Base-by-base conservation (phyloP, 1,284 basidiomycete species). In the Coriolopsis trogii region DNA sequence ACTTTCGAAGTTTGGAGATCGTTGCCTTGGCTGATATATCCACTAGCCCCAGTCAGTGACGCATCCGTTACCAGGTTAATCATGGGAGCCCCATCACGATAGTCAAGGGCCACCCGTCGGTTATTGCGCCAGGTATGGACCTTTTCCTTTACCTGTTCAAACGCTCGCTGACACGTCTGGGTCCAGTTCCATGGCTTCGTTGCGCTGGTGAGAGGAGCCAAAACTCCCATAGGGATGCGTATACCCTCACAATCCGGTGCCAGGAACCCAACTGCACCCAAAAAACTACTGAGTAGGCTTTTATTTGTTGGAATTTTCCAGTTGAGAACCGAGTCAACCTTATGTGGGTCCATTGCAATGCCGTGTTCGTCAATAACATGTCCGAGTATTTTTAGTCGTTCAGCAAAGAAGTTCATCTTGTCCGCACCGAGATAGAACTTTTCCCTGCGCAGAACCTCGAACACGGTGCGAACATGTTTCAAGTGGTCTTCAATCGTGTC, bases 341-440 rank as follows among this genome's bases (percentile, higher is more conserved):
- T 55, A 29, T 51, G 31, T 0, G 53, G 43, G 29, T 55, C 53
- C 48, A 51, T 49, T 5, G 21, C 18, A 16, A 53, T 53, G 6
- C 51, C 51, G 3, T 44, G 13, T 2, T 59, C 58, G 7, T 65
- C 61, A n/a, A 73, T 51, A 12, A 69, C 45, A 40, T 65, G 66
- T 0, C 71, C 71, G 0, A 71, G 55, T 4, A 72, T 57, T n/a
- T 63, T 64, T 13, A 69, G 33, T n/a, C 54, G 25, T 0, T 16
- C 6, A 0, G 48, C 54, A 18, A 70, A 60, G 29, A 70, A 64
- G 4, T 68, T 47, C 31, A 68, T 56, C 46, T 72, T 73, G 2
- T 58, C 48, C 5, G 56, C 48, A 6, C 57, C 55, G 23, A 64
- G 55, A 43, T 53, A 68, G 2, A 69, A 57, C 13, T 58, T 55